A percentile compares a stretch with the other conserved stretches of the same genome.
phyloP scores from a whole-genome alignment of 2,329 filamentous ascomycete genomes.

The Graphilbum ipis-grandicollis region DNA sequence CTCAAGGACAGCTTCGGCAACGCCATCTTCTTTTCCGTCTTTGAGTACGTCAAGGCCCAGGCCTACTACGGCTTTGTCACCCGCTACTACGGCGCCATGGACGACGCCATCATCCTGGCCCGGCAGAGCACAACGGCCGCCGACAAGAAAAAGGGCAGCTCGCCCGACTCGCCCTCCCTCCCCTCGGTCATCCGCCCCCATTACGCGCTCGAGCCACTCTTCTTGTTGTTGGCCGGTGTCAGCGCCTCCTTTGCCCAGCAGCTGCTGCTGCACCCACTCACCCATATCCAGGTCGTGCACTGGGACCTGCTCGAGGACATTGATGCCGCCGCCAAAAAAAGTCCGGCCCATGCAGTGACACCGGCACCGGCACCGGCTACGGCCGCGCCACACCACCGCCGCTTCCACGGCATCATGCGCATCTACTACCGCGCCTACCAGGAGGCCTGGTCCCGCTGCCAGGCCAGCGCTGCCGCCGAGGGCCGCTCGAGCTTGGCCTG shows the following conservation, averaged over 20 bases:
- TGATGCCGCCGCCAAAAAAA: conserved; percentile 26
- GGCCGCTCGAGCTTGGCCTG: conserved; percentile 40
- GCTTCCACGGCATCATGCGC: conserved; percentile 37
- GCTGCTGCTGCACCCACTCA: conserved; percentile 51
- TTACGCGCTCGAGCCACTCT: conserved; percentile 57
- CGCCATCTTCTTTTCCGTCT: conserved; percentile 56
- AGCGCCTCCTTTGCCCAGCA: conserved; percentile 54
- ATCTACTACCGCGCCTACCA: conserved; percentile 57
- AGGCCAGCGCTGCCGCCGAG: conserved; percentile 35
- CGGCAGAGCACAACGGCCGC: too few species aligned
- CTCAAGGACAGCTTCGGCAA: conserved; percentile 53
- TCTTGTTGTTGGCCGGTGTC: conserved; percentile 51
- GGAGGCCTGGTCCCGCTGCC: conserved; percentile 46
- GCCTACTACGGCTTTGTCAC: conserved; percentile 54
- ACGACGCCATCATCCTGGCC: conserved; percentile 25
- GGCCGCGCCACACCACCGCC: neutral
- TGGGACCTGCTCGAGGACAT: conserved; percentile 57
- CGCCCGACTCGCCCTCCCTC: too few species aligned
- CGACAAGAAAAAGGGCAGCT: too few species aligned
- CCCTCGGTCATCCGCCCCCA: conserved; percentile 46
- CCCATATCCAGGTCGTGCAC: conserved; percentile 53
- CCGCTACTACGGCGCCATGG: conserved; percentile 48
- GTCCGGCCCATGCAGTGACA: neutral
- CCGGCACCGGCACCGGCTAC: conserved; percentile 8
- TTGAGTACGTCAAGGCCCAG: conserved; percentile 63